Base-by-base conservation (phyloP, 2,329 filamentous ascomycete species). In the Pseudogymnoascus verrucosus region DNA sequence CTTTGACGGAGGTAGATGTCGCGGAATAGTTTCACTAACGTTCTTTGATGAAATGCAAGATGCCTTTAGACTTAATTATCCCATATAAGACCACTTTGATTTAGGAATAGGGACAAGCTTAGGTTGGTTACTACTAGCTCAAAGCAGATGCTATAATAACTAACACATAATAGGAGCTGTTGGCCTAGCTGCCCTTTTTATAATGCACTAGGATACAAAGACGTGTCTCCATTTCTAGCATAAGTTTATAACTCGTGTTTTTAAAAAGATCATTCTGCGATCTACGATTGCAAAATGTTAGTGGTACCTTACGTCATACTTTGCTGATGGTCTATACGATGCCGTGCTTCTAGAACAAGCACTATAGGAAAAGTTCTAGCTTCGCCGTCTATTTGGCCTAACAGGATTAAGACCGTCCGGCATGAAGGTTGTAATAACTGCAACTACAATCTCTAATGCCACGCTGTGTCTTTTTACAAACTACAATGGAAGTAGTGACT, bases 1-100 rank as follows among this genome's bases (percentile, higher is more conserved):
- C 63, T 69, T 78, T 64, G 74, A 78, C 68, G 74, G 74, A 11
- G 74, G 74, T 31, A 68, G 71, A 37, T 69, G 65, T 3, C 64
- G 67, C 23, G 70, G 68, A 10, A 67, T 73, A n/a, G 61, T 71
- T 3, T 65, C 68, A 12, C 60, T 74, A 21, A 61, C 61, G 34
- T 68, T 70, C 39, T 61, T 74, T 10, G 40, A 66, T 23, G 60
- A 66, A 23, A 21, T 73, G 7, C 62, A 70, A 62, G 59, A 69
- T 8, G 63, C 61, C 3, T 61, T 72, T 21, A 64, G 64, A 28
- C 59, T 67, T 12, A 40, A 26, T 19, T 68, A 64, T 63, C 64
- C 63, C 12, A 42, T 73, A 34, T 67, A 72, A 42, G 63, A 69
- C 19, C 44, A 69, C 47, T 72, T 72, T 62, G 66, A 73, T 51